phyloP scores from a whole-genome alignment of 192 early-diverging fungal genomes.

The Umbelopsis ramanniana region DNA sequence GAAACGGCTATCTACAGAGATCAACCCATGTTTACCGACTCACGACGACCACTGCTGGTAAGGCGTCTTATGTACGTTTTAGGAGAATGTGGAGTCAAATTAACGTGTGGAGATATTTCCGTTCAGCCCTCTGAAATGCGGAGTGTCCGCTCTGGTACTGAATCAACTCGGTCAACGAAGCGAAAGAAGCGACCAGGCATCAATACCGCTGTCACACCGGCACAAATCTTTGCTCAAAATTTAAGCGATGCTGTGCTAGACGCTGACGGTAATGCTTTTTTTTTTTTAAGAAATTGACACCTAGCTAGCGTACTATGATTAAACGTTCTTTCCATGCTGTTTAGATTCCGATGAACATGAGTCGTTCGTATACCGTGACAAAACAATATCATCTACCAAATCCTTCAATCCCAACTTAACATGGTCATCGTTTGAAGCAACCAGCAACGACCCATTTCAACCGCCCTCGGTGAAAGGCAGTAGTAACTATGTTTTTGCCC shows the following conservation, averaged over 20 bases:
- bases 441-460: slow-evolving; percentile 15
- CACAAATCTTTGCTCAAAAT: slow-evolving; percentile 44
- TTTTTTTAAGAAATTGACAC: no score
- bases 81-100: no score
- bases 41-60: neutral
- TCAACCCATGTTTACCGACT: slow-evolving; percentile 23
- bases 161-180: slow-evolving; percentile 35
- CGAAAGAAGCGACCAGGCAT: slow-evolving; percentile 30
- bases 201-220: slow-evolving; percentile 29
- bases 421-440: slow-evolving; percentile 29
- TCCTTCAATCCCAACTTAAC: slow-evolving; percentile 15
- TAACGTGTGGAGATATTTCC: neutral
- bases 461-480: neutral
- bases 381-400: slow-evolving; percentile 23
- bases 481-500: slow-evolving; percentile 9
- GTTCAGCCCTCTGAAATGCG: slow-evolving; percentile 25
- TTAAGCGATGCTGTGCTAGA: slow-evolving; percentile 42
- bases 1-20: slow-evolving; percentile 32
- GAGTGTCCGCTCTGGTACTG: slow-evolving; percentile 31
- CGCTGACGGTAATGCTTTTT: slow-evolving; percentile 38
- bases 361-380: slow-evolving; percentile 39
- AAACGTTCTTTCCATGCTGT: neutral
- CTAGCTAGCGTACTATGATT: no score
- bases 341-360: slow-evolving; percentile 45
- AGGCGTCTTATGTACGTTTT: neutral